These are phyloP conservation scores for Macrolepiota dolichaula DNA, from an alignment of 768 basidiomycete species.

Conservation along the genomic window DNA sequence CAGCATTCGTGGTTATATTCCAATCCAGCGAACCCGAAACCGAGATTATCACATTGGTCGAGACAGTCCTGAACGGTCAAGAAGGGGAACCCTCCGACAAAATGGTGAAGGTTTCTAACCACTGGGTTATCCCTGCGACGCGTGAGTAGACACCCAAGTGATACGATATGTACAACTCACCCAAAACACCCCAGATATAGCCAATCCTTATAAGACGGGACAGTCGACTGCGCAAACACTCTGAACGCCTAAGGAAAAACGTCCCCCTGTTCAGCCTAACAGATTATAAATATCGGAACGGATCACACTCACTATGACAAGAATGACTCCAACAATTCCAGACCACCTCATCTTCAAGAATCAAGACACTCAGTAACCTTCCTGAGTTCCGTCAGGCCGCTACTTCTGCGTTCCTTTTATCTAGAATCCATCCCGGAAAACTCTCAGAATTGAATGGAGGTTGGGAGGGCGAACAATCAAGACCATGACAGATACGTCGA, in stretches of 20 bases:
- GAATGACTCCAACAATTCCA: neutral
- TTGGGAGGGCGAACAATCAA: neutral
- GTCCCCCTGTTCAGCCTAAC: neutral
- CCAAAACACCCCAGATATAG: neutral
- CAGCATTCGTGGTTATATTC: constrained; percentile 22
- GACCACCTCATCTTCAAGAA: neutral
- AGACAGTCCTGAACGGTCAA: constrained; percentile 19
- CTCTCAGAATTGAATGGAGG: neutral
- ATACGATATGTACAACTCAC: neutral
- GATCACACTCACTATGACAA: neutral
- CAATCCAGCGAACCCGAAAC: constrained; percentile 17
- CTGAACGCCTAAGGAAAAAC: neutral
- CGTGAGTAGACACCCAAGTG: too few relatives aligned
- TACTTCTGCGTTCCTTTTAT: neutral
- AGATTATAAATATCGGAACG: neutral
- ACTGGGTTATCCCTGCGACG: constrained; percentile 12
- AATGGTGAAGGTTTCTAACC: constrained; percentile 12
- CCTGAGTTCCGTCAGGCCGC: neutral
- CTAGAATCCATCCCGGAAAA: neutral
- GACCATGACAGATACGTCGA: neutral
- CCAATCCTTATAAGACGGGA: neutral
- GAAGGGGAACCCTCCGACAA: constrained; percentile 10
- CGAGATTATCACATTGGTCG: constrained; percentile 14
- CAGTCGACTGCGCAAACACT: neutral
- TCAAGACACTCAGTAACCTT: neutral